Base-by-base conservation (phyloP, 2,329 filamentous ascomycete species). In the Penicillium sp. region DNA sequence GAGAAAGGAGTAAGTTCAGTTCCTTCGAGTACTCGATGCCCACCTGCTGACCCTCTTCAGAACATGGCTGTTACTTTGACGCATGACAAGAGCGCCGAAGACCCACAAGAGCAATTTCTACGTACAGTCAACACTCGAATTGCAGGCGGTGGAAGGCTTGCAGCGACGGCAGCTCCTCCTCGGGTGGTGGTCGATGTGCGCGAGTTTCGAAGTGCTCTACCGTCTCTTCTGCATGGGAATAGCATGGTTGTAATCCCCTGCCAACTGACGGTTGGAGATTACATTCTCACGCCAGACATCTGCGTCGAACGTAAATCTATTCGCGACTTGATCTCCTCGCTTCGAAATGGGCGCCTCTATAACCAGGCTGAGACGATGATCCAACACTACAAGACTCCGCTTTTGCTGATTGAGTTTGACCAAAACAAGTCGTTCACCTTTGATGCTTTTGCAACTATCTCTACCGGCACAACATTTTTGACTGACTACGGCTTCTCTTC, bases 371-470 rank as follows among this genome's bases (percentile, higher is more conserved):
- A 98, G 78, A 88, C 90, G 52, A 98, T 99, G 94, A 89, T 96
- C 61, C 87, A 92, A 74, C 89, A 98, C 79, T 99, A 99, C 85
- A 90, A 90, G 72, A 88, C 79, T 66, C 90, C 93, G 0, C 91
- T 98, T 86, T 87, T 99, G 6, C 86, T 99, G 48, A 98, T 99
- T 72, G 95, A 99, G 77, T 99, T 99, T 75, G 93, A 97, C 75
- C 91, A 96, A 74, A 94, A 96, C 80, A 97, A 96, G 76, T 94
- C 92, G 4, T 99, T 99, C 77, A 98, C 93, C 0, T 87, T 99
- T 16, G 95, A 94, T 75, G 90, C 90, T 0, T 79, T 79, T 65
- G 70, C 75, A 3, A 76, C 76, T 30, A 68, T 74, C 33, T 70
- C 75, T 85, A 72, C 73, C 30, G 71, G 72, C 58, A 70, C 77